Evolutionary conservation across 2,329 filamentous ascomycete species (phyloP).

Genomic region (Pseudopyricularia cyperi): DNA sequence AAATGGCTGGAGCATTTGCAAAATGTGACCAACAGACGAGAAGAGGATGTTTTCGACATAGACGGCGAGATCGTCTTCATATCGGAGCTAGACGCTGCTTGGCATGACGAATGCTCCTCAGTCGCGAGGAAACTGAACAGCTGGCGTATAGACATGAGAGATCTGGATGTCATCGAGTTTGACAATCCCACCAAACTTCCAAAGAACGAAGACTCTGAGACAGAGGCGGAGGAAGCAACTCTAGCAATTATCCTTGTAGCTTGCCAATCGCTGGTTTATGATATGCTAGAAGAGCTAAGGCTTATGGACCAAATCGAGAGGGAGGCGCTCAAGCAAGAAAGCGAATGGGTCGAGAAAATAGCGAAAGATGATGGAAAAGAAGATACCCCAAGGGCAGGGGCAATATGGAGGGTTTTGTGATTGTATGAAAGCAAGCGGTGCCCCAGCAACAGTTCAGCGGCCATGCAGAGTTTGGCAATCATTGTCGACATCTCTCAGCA

Average conservation of each 20-base stretch:
- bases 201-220: conserved; percentile 1
- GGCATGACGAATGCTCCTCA: conserved; percentile 44
- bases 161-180: conserved; percentile 18
- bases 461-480: neutral
- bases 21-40: conserved; percentile 1
- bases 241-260: conserved; percentile 33
- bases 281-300: conserved; percentile 50
- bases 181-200: neutral
- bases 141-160: conserved; percentile 34
- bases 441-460: neutral
- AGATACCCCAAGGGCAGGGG: conserved; percentile 25
- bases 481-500: too few relatives aligned
- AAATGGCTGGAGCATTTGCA: neutral
- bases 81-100: conserved; percentile 39
- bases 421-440: neutral
- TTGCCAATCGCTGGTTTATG: conserved; percentile 34
- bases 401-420: conserved; percentile 31
- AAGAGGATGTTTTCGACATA: conserved; percentile 10
- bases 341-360: conserved; percentile 43
- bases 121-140: conserved; percentile 40
- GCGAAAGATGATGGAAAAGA: conserved; percentile 23
- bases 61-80: conserved; percentile 28
- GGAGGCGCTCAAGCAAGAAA: conserved; percentile 42
- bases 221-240: conserved; percentile 17
- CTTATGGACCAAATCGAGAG: conserved; percentile 49